Evolutionary conservation across 2,329 filamentous ascomycete genomes (phyloP), one percentile per base, ranked within the genome.

Genomic region (Aspergillus sp.): DNA sequence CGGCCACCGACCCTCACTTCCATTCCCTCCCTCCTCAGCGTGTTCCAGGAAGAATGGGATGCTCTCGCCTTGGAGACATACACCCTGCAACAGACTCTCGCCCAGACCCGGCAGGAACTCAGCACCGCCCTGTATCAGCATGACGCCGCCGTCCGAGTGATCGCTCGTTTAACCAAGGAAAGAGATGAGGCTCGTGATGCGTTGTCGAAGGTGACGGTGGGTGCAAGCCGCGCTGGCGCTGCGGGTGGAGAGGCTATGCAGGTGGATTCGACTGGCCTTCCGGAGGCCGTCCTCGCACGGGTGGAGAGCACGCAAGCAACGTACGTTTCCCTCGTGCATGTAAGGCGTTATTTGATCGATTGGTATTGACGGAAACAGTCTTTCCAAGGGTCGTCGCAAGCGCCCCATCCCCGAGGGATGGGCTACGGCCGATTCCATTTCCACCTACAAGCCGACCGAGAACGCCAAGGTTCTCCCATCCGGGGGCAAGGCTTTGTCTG

Each of bases 41-140:
- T 92, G 36, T 97, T 99, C 72, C 94, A 99, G 72, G 96, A 96
- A 72, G 94, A 99, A 80, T 99, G 94, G 94, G 94, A 99, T 71
- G 88, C 92, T 7, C 78, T 97, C 42, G 90, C 93, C 11, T 79
- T 97, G 32, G 94, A 99, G 76, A 89, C 91, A 47, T 97, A 91
- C 72, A 94, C 90, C 61, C 78, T 97, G 55, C 88, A 89, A 75
- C 89, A 97, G 72, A 91, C 96, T 69, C 80, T 99, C 57, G 82
- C 88, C 47, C 89, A 96, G 70, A 96, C 92, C 40, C 82, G 93
- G 60, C 92, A 97, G 75, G 94, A 99, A 77, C 84, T 99, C 52
- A 91, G 91, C 52, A 94, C 91, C 1, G 90, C 94, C 0, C 81
- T 99, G 20, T 99, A 99, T 75, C 93, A 97, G 75, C 90, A 97